Conservation (phyloP, 805 yeast species). For the Cyberlindnera euphorbiiphila region DNA sequence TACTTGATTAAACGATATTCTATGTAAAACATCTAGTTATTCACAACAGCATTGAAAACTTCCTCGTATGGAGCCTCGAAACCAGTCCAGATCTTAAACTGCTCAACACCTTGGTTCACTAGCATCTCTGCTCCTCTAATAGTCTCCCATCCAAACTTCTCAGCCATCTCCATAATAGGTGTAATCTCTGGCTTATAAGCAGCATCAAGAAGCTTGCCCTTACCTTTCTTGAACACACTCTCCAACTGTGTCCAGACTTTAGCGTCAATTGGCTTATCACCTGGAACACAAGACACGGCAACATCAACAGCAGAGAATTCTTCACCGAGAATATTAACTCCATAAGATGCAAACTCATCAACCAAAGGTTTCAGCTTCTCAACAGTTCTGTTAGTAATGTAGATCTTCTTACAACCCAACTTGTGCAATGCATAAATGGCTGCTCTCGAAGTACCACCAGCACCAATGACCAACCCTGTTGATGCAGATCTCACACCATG, state of each 20-base stretch:
- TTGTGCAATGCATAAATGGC: constrained; percentile 81
- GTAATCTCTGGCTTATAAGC: constrained; percentile 90
- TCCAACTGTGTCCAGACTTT: constrained; percentile 46
- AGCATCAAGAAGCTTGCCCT: constrained; percentile 68
- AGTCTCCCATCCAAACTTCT: constrained; percentile 67
- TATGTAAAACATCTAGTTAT: constrained; percentile 4
- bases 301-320: constrained; percentile 52
- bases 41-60: constrained; percentile 57
- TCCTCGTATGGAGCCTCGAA: constrained; percentile 57
- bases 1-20: not conserved
- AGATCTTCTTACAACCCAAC: constrained; percentile 75
- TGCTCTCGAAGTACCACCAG: constrained; percentile 97
- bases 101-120: constrained; percentile 89
- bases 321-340: constrained; percentile 54
- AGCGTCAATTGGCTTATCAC: constrained; percentile 63
- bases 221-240: constrained; percentile 40
- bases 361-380: constrained; percentile 59
- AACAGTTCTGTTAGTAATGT: constrained; percentile 75
- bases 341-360: constrained; percentile 50
- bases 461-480: constrained; percentile 83
- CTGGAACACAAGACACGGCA: constrained; percentile 81
- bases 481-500: constrained; percentile 46
- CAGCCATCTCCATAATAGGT: constrained; percentile 78
- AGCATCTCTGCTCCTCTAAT: constrained; percentile 90
- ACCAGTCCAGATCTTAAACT: constrained; percentile 76